These are phyloP conservation scores for Rickenella mellea DNA, from an alignment of 768 basidiomycete species.

Conservation along the genomic window DNA sequence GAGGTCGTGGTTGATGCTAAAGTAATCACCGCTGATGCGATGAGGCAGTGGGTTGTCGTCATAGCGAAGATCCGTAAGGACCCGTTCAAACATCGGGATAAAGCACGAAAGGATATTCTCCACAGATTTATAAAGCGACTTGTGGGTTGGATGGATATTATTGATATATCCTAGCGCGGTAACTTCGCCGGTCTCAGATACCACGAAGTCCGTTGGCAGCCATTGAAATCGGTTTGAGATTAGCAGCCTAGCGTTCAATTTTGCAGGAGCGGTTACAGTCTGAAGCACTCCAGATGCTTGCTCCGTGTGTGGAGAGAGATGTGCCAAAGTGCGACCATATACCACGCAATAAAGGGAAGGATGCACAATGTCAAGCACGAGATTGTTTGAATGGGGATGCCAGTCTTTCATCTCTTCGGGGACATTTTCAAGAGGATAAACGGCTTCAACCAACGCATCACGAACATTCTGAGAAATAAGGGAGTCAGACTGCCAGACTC, in stretches of 20 bases:
- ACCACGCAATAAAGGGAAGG: slow-evolving; percentile 19
- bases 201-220: slow-evolving; percentile 34
- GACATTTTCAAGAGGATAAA: slow-evolving; percentile 14
- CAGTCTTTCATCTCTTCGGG: slow-evolving; percentile 19
- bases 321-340: slow-evolving; percentile 12
- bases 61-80: slow-evolving; percentile 47
- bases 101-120: slow-evolving; percentile 25
- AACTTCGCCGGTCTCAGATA: slow-evolving; percentile 21
- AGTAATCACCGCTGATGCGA: too few species aligned
- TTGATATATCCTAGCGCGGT: slow-evolving; percentile 44
- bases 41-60: too few species aligned
- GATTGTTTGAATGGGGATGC: slow-evolving; percentile 21
- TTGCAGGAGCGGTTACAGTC: too few species aligned
- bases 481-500: slow-evolving; percentile 15
- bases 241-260: too few species aligned
- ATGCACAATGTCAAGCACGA: slow-evolving; percentile 23
- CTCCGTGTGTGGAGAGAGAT: too few species aligned
- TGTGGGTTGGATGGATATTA: slow-evolving; percentile 32
- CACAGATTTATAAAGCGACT: slow-evolving; percentile 23
- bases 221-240: too few species aligned
- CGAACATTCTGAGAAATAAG: slow-evolving; percentile 12
- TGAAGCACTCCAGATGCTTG: too few species aligned
- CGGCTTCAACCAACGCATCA: slow-evolving; percentile 5
- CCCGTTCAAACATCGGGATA: slow-evolving; percentile 42
- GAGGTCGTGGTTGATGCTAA: too few species aligned